phyloP scores from a whole-genome alignment of 139 green algal species.

The Yamagishiella unicocca region DNA sequence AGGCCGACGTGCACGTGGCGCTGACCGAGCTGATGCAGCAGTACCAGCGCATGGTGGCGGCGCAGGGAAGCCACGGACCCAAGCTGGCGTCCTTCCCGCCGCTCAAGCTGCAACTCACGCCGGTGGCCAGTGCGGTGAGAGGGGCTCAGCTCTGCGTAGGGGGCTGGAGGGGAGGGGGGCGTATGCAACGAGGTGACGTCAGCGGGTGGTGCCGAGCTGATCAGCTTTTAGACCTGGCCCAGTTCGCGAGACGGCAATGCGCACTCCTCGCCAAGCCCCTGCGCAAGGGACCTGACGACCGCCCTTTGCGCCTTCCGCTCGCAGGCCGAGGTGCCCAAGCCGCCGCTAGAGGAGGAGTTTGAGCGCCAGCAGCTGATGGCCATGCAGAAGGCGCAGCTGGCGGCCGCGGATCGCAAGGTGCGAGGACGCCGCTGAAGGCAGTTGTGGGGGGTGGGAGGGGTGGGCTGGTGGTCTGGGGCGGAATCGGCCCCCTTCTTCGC shows the following conservation, averaged over 20 bases:
- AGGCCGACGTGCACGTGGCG: slow-evolving; percentile 56
- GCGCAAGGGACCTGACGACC: no score
- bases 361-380: slow-evolving; percentile 57
- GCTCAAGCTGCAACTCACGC: slow-evolving; percentile 57
- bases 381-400: slow-evolving; percentile 18
- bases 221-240: no score
- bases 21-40: slow-evolving; percentile 33
- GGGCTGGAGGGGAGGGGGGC: not conserved
- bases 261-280: no score
- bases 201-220: no score
- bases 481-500: no score
- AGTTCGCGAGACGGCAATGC: no score
- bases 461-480: not conserved
- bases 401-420: slow-evolving; percentile 19
- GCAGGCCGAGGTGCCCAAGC: slow-evolving; percentile 74
- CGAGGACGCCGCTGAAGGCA: not conserved
- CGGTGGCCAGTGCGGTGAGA: slow-evolving; percentile 54
- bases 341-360: slow-evolving; percentile 70
- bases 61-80: slow-evolving; percentile 35
- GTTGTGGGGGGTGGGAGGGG: not conserved
- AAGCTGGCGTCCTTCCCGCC: slow-evolving; percentile 50
- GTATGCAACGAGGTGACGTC: not conserved
- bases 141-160: not conserved
- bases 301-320: no score
- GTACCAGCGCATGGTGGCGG: slow-evolving; percentile 60